Conservation (phyloP, 345 rosid species). For the Chamaenerion angustifolium region DNA sequence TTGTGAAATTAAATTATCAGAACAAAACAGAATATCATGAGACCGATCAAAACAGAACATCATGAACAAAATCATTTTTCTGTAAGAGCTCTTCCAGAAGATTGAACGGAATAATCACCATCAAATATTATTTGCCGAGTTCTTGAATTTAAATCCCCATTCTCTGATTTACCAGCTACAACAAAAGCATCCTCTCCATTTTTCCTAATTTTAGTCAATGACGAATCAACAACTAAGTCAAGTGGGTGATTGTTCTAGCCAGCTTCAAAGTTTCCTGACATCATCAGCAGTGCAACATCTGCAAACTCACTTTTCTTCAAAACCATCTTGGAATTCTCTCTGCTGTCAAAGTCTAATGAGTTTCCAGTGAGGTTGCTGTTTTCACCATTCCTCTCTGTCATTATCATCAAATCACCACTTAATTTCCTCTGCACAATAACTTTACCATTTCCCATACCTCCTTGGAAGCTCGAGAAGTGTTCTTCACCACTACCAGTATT, state of each 20-base stretch:
- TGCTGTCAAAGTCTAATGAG: slow-evolving; percentile 31
- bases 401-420: slow-evolving; percentile 32
- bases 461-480: slow-evolving; percentile 1
- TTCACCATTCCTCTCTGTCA: slow-evolving; percentile 19
- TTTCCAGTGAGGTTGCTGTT: slow-evolving; percentile 18
- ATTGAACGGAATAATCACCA: no score
- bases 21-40: no score
- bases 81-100: no score
- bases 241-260: slow-evolving; percentile 21
- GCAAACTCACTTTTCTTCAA: slow-evolving; percentile 35
- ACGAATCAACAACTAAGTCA: slow-evolving; percentile 17
- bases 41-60: no score
- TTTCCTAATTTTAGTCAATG: no score
- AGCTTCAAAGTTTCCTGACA: slow-evolving; percentile 27
- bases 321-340: slow-evolving; percentile 22
- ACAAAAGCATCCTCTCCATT: slow-evolving; percentile 50
- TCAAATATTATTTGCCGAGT: slow-evolving; percentile 22
- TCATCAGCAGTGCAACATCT: slow-evolving; percentile 34
- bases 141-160: slow-evolving; percentile 12
- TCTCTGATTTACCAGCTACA: slow-evolving; percentile 21
- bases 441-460: no score
- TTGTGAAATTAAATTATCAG: no score
- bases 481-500: slow-evolving; percentile 2
- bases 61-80: no score
- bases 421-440: slow-evolving; percentile 7